Percentiles rank a stretch among this genome's conserved stretches.
Conservation (phyloP, 768 basidiomycete species). For the Hypholoma fasciculare region DNA sequence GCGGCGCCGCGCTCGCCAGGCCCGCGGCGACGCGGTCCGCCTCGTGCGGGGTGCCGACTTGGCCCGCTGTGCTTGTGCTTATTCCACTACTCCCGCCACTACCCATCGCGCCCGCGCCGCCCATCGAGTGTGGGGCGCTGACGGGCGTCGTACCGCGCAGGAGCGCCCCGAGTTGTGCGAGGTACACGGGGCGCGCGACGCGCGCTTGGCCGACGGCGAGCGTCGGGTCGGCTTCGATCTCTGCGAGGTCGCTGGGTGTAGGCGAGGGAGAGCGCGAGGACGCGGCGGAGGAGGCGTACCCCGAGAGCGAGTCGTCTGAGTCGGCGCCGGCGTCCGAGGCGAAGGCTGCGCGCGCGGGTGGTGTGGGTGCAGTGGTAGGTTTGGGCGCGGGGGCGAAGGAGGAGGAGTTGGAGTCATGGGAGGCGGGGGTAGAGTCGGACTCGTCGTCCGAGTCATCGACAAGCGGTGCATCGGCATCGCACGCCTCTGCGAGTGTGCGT, state of each 20-base stretch:
- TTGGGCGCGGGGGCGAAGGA: too few species aligned
- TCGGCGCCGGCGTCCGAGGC: slow-evolving; percentile 45
- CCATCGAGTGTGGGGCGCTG: slow-evolving; percentile 24
- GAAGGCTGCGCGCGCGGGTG: slow-evolving; percentile 20
- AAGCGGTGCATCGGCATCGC: slow-evolving; percentile 52
- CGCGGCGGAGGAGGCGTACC: slow-evolving; percentile 65
- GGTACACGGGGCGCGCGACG: slow-evolving; percentile 83
- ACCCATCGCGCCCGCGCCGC: background rate
- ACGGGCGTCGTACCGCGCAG: slow-evolving; percentile 55
- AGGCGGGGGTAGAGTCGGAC: background rate
- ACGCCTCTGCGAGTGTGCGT: slow-evolving; percentile 47
- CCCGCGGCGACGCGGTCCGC: slow-evolving; percentile 82
- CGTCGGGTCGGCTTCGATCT: slow-evolving; percentile 85
- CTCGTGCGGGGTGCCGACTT: slow-evolving; percentile 53
- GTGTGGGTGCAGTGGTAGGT: background rate
- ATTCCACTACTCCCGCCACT: too few species aligned
- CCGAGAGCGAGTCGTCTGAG: slow-evolving; percentile 84
- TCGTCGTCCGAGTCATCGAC: slow-evolving; percentile 8
- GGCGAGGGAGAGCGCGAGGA: slow-evolving; percentile 73
- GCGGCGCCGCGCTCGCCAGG: slow-evolving; percentile 72
- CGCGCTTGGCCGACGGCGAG: slow-evolving; percentile 70
- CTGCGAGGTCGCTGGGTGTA: slow-evolving; percentile 75
- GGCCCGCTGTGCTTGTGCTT: background rate
- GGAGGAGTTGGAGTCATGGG: background rate
- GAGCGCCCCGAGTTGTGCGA: slow-evolving; percentile 79